Percentiles rank a stretch among this genome's conserved stretches.
phyloP scores from a whole-genome alignment of 2,329 filamentous ascomycete species.

The Pseudogymnoascus sp. region DNA sequence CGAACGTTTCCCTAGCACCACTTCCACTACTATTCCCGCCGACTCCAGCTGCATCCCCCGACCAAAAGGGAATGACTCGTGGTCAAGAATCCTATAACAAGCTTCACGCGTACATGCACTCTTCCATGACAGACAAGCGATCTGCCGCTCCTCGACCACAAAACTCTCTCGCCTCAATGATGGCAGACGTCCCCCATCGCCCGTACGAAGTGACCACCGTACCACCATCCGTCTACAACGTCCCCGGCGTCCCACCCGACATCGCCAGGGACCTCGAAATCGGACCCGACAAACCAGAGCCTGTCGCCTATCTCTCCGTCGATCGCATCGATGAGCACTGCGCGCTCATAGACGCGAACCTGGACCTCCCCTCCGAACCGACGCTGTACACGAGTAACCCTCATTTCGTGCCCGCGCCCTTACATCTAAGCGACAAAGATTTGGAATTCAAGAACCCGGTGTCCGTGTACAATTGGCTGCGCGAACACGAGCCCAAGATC shows the following conservation, averaged over 20 bases:
- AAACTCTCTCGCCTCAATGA: constrained; percentile 24
- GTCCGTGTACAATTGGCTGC: constrained; percentile 92
- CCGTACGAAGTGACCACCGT: constrained; percentile 22
- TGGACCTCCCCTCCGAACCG: constrained; percentile 27
- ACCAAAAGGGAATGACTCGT: background rate
- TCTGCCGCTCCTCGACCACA: constrained; percentile 14
- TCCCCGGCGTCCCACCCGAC: constrained; percentile 23
- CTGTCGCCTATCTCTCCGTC: constrained; percentile 57
- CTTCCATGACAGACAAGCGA: background rate
- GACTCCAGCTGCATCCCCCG: background rate
- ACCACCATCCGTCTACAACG: constrained; percentile 14
- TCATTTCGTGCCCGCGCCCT: constrained; percentile 31
- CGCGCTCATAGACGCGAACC: constrained; percentile 41
- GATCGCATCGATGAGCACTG: constrained; percentile 69
- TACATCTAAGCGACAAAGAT: constrained; percentile 39
- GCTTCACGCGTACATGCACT: constrained; percentile 13
- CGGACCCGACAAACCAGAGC: constrained; percentile 40
- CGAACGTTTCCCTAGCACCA: background rate
- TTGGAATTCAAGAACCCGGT: constrained; percentile 67
- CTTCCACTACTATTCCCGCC: constrained; percentile 6
- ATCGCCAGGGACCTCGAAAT: constrained; percentile 31
- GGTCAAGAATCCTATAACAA: constrained; percentile 27
- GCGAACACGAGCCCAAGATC: constrained; percentile 73
- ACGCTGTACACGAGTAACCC: constrained; percentile 16
- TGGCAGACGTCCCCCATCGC: constrained; percentile 21